Percentiles rank a stretch among this genome's conserved stretches.
Conservation (phyloP, 2,329 filamentous ascomycete species). For the Pyrenophora teres region DNA sequence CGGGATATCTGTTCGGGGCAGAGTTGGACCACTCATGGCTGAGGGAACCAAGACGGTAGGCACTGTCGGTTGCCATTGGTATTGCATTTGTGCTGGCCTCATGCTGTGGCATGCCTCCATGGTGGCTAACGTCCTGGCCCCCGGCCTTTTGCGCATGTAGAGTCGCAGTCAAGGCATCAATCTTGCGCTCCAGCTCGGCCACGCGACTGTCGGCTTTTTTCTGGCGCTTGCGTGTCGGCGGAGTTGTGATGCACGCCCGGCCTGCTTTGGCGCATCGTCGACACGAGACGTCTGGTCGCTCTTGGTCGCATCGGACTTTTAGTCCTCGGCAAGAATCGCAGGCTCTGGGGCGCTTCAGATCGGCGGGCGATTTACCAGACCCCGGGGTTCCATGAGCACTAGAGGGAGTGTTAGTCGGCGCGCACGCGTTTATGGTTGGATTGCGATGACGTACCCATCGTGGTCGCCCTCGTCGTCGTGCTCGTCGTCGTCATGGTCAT, state of each 20-base stretch:
- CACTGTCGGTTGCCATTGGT: slow-evolving; percentile 27
- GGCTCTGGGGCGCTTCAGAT: slow-evolving; percentile 54
- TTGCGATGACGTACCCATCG: slow-evolving; percentile 28
- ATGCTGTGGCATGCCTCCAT: slow-evolving; percentile 31
- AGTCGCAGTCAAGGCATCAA: slow-evolving; percentile 83
- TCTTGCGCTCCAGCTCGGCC: slow-evolving; percentile 89
- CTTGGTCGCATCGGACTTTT: slow-evolving; percentile 79
- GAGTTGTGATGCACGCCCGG: slow-evolving; percentile 69
- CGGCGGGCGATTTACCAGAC: slow-evolving; percentile 40
- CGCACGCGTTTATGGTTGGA: not conserved
- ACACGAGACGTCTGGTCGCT: slow-evolving; percentile 64
- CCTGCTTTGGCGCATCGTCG: slow-evolving; percentile 78
- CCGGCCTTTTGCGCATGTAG: slow-evolving; percentile 62
- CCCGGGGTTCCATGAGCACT: slow-evolving; percentile 36
- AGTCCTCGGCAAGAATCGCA: slow-evolving; percentile 55
- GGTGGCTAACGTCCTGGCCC: slow-evolving; percentile 26
- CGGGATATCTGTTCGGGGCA: slow-evolving; percentile 22
- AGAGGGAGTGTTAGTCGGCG: slow-evolving; percentile 7
- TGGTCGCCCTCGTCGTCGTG: slow-evolving; percentile 37
- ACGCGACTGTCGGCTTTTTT: slow-evolving; percentile 92
- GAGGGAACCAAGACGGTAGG: slow-evolving; percentile 33
- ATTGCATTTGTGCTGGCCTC: slow-evolving; percentile 12
- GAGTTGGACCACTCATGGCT: slow-evolving; percentile 39
- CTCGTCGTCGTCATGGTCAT: slow-evolving; percentile 41
- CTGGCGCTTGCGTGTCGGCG: slow-evolving; percentile 76